Conservation (phyloP, 371 early-diverging fungal genomes). For the Apophysomyces sp. region DNA sequence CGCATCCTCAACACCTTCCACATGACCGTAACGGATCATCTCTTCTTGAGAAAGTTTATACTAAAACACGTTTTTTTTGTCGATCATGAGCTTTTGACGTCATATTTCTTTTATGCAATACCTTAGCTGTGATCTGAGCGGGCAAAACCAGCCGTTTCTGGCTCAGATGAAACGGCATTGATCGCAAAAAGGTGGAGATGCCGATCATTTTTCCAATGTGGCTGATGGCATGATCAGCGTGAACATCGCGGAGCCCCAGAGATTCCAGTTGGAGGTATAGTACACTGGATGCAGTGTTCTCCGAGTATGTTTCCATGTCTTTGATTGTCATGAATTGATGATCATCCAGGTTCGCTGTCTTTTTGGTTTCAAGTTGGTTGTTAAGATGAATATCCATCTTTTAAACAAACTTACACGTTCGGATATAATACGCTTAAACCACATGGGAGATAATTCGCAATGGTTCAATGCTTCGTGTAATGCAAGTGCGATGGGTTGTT, state of each 20-base stretch:
- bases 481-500: constrained; percentile 72
- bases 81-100: not conserved
- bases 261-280: constrained; percentile 89
- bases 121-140: constrained; percentile 77
- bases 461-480: constrained; percentile 50
- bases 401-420: constrained; percentile 55
- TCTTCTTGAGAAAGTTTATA: constrained; percentile 70
- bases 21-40: constrained; percentile 66
- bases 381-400: not conserved
- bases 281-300: constrained; percentile 82
- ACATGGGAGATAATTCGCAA: constrained; percentile 55
- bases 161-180: constrained; percentile 67
- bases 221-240: constrained; percentile 89
- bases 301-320: constrained; percentile 86
- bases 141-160: constrained; percentile 69
- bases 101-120: constrained; percentile 18
- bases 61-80: constrained; percentile 28
- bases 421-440: constrained; percentile 74
- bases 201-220: constrained; percentile 90
- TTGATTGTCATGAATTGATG: constrained; percentile 69
- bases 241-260: constrained; percentile 75
- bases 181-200: constrained; percentile 73
- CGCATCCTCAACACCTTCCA: constrained; percentile 64
- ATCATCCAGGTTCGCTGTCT: constrained; percentile 66
- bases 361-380: constrained; percentile 7